phyloP scores from a whole-genome alignment of 495 filamentous ascomycete species.

The Sabuloglossum arenarium region DNA sequence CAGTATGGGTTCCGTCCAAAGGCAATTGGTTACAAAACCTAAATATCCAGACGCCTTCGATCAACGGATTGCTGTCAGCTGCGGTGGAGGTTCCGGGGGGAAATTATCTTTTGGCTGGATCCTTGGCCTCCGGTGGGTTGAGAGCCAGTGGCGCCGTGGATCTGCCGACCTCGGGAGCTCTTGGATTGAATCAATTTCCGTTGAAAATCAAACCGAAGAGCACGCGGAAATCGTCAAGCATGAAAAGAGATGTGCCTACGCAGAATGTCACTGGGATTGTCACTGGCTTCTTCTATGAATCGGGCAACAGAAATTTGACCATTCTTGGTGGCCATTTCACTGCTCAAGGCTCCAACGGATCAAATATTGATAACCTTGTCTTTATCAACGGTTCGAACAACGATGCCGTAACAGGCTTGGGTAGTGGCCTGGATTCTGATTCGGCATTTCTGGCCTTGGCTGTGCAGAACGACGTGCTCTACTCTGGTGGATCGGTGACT shows the following conservation, averaged over 20 bases:
- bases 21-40: constrained; percentile 81
- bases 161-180: constrained; percentile 28
- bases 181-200: constrained; percentile 32
- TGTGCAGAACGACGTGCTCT: constrained; percentile 47
- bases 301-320: constrained; percentile 53
- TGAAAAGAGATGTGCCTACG: constrained; percentile 33
- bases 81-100: constrained; percentile 37
- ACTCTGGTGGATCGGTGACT: constrained; percentile 58
- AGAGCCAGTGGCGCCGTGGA: constrained; percentile 47
- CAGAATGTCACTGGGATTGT: constrained; percentile 40
- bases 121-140: constrained; percentile 47
- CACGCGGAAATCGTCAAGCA: constrained; percentile 15
- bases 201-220: constrained; percentile 30
- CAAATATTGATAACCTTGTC: constrained; percentile 52
- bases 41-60: constrained; percentile 36
- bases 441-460: constrained; percentile 57
- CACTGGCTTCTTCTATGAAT: constrained; percentile 54
- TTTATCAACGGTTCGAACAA: constrained; percentile 46
- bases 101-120: constrained; percentile 54
- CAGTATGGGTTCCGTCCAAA: constrained; percentile 80
- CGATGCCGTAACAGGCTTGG: constrained; percentile 47
- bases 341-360: constrained; percentile 45
- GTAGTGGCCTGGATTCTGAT: constrained; percentile 38
- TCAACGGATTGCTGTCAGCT: constrained; percentile 51
- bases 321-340: constrained; percentile 78